Base-by-base conservation (phyloP, 495 filamentous ascomycete genomes). In the Hypomontagnella monticulosa region DNA sequence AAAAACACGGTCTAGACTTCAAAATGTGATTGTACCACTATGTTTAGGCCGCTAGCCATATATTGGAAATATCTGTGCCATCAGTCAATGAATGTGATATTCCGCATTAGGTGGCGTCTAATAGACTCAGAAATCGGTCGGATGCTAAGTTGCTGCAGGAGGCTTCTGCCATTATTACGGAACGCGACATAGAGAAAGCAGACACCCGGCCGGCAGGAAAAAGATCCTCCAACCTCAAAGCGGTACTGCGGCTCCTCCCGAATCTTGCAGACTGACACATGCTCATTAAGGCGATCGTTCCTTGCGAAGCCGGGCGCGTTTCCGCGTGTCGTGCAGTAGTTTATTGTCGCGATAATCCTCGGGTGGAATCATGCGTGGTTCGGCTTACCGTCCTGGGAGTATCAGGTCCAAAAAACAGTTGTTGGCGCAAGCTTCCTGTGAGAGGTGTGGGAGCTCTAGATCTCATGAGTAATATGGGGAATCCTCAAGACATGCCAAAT, bases 251-350 rank as follows among this genome's bases (percentile, higher is more conserved):
- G 65, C 48, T 53, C 54, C 54, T 63, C 51, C 65, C 65, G 65
- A 55, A 60, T 56, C 42, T 59, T 49, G 59, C 65, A 60, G 16
- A 55, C 49, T 59, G 42, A 51, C 59, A 68, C 55, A 58, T 63
- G 65, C 49, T 46, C 20, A 14, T 3, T 16, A n/a, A 8, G 41
- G 43, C 65, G 9, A 20, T 38, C 4, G 38, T 20, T 55, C 20
- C 14, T 34, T 46, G 34, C 47, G 19, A 20, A 9, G 18, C 15
- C 18, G 44, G 16, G 54, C 49, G 59, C 7, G 49, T 47, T 55
- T 15, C 54, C 59, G 65, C 14, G 14, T 14, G 0, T 27, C 32
- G 32, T 36, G 32, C 23, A 27, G 34, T 30, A 37, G 23, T 14
- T 51, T 44, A 51, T 46, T 23, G 12, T 34, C 16, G 34, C 20